Base-by-base conservation (phyloP, 192 early-diverging fungal species). In the Rhizophagus prolifer region DNA sequence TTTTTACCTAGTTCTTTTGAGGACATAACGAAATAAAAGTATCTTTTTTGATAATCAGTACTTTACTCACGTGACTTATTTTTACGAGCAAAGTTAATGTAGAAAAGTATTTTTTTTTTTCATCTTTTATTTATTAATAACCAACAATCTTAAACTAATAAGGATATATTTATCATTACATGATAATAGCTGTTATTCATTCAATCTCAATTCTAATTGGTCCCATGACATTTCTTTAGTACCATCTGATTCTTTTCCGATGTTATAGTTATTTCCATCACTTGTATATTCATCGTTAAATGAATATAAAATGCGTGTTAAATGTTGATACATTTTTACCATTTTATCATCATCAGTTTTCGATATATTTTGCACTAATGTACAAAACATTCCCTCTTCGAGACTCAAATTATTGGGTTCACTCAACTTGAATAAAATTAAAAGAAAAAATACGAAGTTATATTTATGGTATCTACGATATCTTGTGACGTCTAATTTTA, bases 301-400 rank as follows among this genome's bases (percentile, higher is more conserved):
- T 21, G 72, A 60, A 23, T 38, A 10, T 25, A 73, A 60, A 38
- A 73, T 19, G 8, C 70, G 70, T 34, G 58, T 8, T 21, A 73
- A 60, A 73, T 73, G 58, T 73, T 73, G 72, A 61, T 61, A 73
- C 31, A 73, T 60, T 34, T 60, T 73, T 73, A 58, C 8, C 72
- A 73, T 73, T 61, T 73, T 6, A 31, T 61, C 34, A 25, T 73
- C 58, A 44, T 73, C 58, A 6, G 26, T 10, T 34, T 54, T 72
- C 28, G 70, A 50, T n/a, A 72, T 5, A 58, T 72, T 6, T 31
- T 50, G 31, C n/a, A 72, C 28, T 9, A n/a, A 58, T 58, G 28
- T 36, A 36, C 30, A n/a, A 41, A 38, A 67, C 30, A 26, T 34
- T 67, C 34, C n/a, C 6, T 66, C 64, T 3, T 66, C 19, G 6